Conservation (phyloP, 2,329 filamentous ascomycete genomes). For the Colletotrichum musae region DNA sequence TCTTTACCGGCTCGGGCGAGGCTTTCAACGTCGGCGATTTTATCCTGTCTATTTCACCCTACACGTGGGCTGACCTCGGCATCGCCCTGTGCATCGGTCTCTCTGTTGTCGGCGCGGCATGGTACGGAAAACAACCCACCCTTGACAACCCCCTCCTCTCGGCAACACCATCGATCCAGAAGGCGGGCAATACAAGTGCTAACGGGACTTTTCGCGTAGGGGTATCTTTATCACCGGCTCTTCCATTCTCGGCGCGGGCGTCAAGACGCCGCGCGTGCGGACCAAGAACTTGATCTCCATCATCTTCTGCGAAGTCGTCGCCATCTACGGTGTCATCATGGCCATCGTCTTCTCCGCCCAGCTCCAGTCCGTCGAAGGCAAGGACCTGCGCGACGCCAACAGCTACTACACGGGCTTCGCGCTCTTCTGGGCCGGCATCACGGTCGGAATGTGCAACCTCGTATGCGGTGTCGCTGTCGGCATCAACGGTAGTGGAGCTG, state of each 20-base stretch:
- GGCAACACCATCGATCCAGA: neutral
- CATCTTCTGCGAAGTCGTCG: constrained; percentile 99
- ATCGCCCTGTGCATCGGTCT: constrained; percentile 96
- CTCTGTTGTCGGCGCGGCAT: constrained; percentile 97
- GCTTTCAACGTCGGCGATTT: constrained; percentile 97
- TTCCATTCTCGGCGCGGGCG: constrained; percentile 96
- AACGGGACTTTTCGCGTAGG: constrained; percentile 65
- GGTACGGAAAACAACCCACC: constrained; percentile 68
- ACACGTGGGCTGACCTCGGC: constrained; percentile 91
- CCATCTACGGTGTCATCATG: constrained; percentile 99
- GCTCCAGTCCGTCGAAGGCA: constrained; percentile 75
- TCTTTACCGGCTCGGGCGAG: constrained; percentile 97
- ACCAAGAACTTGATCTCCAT: constrained; percentile 99
- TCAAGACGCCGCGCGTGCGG: constrained; percentile 95
- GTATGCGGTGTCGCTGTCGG: constrained; percentile 97
- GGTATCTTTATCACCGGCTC: constrained; percentile 99
- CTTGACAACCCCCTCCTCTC: constrained; percentile 5
- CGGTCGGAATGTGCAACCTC: constrained; percentile 95
- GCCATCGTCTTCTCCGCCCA: constrained; percentile 97
- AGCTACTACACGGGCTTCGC: constrained; percentile 97
- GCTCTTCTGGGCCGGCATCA: constrained; percentile 95
- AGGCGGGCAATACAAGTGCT: constrained; percentile 24
- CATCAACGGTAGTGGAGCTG: constrained; percentile 97
- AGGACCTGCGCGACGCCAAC: constrained; percentile 78
- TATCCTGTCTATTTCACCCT: constrained; percentile 93